These are phyloP conservation scores for Plectosphaerella sp. DNA, from an alignment of 2,329 filamentous ascomycete species.

Conservation along the genomic window DNA sequence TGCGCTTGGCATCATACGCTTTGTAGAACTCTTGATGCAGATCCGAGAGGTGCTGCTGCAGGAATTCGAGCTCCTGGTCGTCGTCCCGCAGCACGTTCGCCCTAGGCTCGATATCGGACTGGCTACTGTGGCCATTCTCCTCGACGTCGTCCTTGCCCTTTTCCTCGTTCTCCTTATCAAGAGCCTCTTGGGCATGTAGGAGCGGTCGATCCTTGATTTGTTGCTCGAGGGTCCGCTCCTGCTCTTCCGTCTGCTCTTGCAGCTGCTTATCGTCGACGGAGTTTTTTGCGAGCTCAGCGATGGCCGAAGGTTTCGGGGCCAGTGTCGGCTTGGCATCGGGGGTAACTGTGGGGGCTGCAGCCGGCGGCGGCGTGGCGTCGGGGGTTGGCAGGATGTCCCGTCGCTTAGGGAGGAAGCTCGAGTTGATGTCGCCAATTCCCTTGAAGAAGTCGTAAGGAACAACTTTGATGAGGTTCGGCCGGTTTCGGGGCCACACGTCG, in stretches of 20 bases:
- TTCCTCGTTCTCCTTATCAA: conserved; percentile 79
- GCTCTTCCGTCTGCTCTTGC: conserved; percentile 74
- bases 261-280: conserved; percentile 63
- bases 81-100: conserved; percentile 85
- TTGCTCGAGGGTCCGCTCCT: conserved; percentile 81
- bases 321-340: conserved; percentile 16
- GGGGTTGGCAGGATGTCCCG: conserved; percentile 41
- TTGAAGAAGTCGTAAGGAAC: conserved; percentile 97
- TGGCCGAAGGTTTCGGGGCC: conserved; percentile 35
- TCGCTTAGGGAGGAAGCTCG: conserved; percentile 86
- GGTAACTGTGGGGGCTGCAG: conserved; percentile 1
- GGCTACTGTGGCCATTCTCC: conserved; percentile 28
- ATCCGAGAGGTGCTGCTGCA: conserved; percentile 70
- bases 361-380: not conserved
- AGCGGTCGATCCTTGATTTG: conserved; percentile 87
- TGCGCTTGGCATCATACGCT: conserved; percentile 63
- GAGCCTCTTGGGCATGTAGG: conserved; percentile 84
- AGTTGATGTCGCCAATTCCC: conserved; percentile 97
- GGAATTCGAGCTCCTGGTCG: conserved; percentile 73
- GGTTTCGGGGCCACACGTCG: conserved; percentile 91
- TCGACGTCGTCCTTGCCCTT: conserved; percentile 45
- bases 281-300: conserved; percentile 74
- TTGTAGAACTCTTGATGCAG: conserved; percentile 81
- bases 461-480: conserved; percentile 90
- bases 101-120: conserved; percentile 18